These are phyloP conservation scores for Coleophoma crateriformis DNA, from an alignment of 2,329 filamentous ascomycete genomes.

Conservation along the genomic window DNA sequence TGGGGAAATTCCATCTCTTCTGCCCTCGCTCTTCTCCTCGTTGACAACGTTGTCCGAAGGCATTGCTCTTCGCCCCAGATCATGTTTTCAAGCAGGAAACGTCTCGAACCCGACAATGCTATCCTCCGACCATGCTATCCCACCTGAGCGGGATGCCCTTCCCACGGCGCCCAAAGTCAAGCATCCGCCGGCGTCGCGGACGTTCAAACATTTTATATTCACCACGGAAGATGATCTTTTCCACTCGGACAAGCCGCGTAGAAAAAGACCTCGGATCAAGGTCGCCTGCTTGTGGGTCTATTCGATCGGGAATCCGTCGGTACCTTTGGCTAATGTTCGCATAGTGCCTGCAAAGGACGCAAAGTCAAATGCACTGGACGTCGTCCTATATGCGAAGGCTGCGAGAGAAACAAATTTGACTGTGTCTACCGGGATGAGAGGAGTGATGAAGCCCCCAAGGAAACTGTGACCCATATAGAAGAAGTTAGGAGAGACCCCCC, in stretches of 20 bases:
- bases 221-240: not conserved
- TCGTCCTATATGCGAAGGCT: not conserved
- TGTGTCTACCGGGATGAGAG: not conserved
- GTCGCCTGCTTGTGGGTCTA: not conserved
- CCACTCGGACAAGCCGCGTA: not conserved
- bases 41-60: no score
- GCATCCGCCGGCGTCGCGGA: not conserved
- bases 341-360: not conserved
- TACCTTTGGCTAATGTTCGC: not conserved
- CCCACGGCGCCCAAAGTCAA: not conserved
- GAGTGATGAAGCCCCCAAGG: not conserved
- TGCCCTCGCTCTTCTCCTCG: no score
- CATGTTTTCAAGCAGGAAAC: no score
- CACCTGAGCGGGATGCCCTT: not conserved
- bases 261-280: not conserved
- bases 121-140: not conserved
- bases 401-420: not conserved
- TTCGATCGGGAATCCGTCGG: not conserved
- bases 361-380: not conserved
- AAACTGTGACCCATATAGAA: not conserved
- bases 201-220: not conserved
- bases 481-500: no score
- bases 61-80: no score
- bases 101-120: not conserved
- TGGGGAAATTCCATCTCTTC: no score